Evolutionary conservation across 768 basidiomycete genomes (phyloP), one percentile per base, ranked within the genome.

Genomic region (Psilocybe azurescens): DNA sequence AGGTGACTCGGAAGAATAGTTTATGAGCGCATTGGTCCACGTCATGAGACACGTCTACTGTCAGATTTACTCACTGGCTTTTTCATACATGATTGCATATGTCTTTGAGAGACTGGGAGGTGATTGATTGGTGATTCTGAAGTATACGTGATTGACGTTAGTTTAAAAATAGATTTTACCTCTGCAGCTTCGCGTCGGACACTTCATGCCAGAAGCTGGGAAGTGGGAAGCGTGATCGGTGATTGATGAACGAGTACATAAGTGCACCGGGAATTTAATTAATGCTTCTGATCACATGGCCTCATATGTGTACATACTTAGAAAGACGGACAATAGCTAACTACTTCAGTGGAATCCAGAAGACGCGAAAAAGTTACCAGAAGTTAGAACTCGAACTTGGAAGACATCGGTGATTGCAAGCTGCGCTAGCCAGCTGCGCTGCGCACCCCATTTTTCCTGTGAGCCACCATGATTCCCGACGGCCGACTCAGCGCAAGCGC

Each of bases 201-300:
- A 60, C 20, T 54, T 54, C 53, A 49, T 60, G 52, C 59, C 59
- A 60, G 53, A 60, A 60, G 52, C 36, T 47, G 51, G 52, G 58
- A 59, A 59, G 58, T 47, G 51, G 52, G 58, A 59, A 59, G 58
- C 58, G 44, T 44, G 30, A 52, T 59, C 58, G 33, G 44, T 36
- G 33, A 36, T 36, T 36, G 33, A 36, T 36, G 33, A 20, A 20
- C 20, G 20, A 20, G 20, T 20, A 20, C 33, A 36, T 36, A 36
- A 36, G 10, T 36, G 33, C 6, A 36, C 20, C 3, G 18, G 9
- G n/a, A 28, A 49, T 24, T 18, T 18, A 20, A 49, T 24, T 24
- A 24, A 24, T 24, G 48, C 28, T 18, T 49, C 33, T 36, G 33
- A 7, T 36, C 33, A 11, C 11, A 24, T 36, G 33, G 33, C 33